Base-by-base conservation (phyloP, 164 flowering plant species). In the Kingdonia uniflora region DNA sequence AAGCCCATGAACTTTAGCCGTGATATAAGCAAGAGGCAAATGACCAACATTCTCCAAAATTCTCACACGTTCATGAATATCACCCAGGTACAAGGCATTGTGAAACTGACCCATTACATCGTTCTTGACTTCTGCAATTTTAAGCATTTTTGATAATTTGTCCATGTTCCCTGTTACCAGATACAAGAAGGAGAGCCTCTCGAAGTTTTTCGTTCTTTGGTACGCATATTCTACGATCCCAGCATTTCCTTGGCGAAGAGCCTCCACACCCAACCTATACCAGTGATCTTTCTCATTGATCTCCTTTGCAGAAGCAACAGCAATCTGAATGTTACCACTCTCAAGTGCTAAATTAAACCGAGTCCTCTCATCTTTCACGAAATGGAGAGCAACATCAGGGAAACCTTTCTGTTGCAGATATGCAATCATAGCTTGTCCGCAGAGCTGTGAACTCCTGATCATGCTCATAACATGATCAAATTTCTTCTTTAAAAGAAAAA, bases 391-490 rank as follows among this genome's bases (percentile, higher is more conserved):
- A 57, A 74, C 76, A 60, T 76, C 78, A 11, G 78, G 78, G 42
- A 74, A 74, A 17, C 80, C 78, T 58, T 76, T 74, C 64, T 74
- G 78, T 52, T 74, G 74, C 22, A 76, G 49, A 52, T 76, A 76
- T 2, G 80, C 72, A 65, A 75, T 75, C 75, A 72, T 70, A 57
- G 80, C 80, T 52, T 75, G 80, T 19, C 76, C 80, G 54, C 74
- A 69, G 15, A 76, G 70, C 59, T 71, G 72, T 1, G 80, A 76
- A 48, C 57, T 67, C 57, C 65, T 68, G 35, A 76, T 76, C 76
- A 76, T 76, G 66, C 64, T 71, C 80, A 76, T 76, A n/a, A 76
- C 80, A 11, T 68, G 69, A 62, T 74, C 78, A 44, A 26, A 74
- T 52, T 59, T 70, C 67, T 76, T 74, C 57, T 58, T 71, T 53